Conservation (phyloP, 805 yeast species). For the Zygosaccharomyces gambellarensis region DNA sequence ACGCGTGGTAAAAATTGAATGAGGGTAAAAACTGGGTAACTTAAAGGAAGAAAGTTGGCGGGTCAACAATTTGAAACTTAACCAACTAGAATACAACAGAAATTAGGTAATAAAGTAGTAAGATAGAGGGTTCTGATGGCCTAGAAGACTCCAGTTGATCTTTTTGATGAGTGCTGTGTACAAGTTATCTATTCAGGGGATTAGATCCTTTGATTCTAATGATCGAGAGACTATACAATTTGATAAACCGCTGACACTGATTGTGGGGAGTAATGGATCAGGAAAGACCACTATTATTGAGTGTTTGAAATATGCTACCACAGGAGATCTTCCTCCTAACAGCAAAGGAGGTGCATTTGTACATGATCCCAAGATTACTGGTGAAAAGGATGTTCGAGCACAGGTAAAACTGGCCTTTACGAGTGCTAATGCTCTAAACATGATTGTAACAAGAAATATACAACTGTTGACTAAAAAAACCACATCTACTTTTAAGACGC, state of each 20-base stretch:
- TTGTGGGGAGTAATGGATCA: slow-evolving; percentile 94
- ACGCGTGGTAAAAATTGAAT: neutral
- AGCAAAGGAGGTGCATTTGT: slow-evolving; percentile 94
- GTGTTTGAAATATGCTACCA: slow-evolving; percentile 87
- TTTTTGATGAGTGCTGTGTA: slow-evolving; percentile 41
- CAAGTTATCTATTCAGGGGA: slow-evolving; percentile 74
- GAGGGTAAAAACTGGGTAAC: neutral
- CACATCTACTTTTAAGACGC: slow-evolving; percentile 73
- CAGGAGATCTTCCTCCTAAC: slow-evolving; percentile 95
- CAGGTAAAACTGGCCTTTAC: slow-evolving; percentile 86
- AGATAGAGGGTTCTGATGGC: neutral
- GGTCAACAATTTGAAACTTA: neutral
- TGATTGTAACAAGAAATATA: slow-evolving; percentile 85
- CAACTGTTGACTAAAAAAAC: slow-evolving; percentile 63
- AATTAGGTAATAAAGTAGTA: neutral
- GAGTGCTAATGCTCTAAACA: slow-evolving; percentile 62
- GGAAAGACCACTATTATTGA: slow-evolving; percentile 97
- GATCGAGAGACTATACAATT: slow-evolving; percentile 82
- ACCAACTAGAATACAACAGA: neutral
- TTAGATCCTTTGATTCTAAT: slow-evolving; percentile 85
- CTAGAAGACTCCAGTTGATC: neutral
- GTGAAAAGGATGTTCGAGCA: slow-evolving; percentile 74
- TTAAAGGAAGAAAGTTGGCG: neutral
- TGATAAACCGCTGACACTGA: slow-evolving; percentile 83
- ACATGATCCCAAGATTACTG: slow-evolving; percentile 81